Conservation (phyloP, 129 eudicot species). For the Centrapalus pauciflorus region DNA sequence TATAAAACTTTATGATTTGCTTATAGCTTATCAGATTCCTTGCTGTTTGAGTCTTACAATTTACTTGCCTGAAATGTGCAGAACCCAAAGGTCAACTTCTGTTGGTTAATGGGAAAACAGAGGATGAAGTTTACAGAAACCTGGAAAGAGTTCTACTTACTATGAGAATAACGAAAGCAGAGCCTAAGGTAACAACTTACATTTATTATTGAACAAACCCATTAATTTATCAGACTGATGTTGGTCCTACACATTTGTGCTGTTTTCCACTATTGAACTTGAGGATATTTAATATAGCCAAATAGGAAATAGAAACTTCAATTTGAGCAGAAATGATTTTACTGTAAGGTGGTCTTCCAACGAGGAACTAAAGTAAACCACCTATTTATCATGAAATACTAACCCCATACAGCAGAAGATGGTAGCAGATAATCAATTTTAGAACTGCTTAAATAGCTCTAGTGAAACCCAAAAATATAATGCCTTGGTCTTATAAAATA, state of each 20-base stretch:
- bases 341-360: background rate
- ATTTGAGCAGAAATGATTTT: background rate
- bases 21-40: too few relatives aligned
- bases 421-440: background rate
- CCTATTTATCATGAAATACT: background rate
- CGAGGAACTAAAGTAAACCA: background rate
- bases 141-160: conserved; percentile 94
- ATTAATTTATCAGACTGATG: background rate
- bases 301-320: background rate
- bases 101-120: conserved; percentile 81
- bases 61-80: conserved; percentile 33
- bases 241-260: conserved; percentile 5
- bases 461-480: background rate
- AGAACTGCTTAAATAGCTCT: background rate
- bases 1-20: background rate
- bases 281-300: background rate
- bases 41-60: conserved; percentile 10
- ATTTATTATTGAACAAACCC: background rate
- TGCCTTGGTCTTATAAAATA: background rate
- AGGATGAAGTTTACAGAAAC: conserved; percentile 88
- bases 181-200: conserved; percentile 65
- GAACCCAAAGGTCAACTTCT: conserved; percentile 98
- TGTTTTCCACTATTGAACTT: background rate
- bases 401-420: background rate
- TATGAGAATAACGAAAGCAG: conserved; percentile 83